Evolutionary conservation across 768 basidiomycete genomes (phyloP).

Genomic region (Russula griseocarnosa): DNA sequence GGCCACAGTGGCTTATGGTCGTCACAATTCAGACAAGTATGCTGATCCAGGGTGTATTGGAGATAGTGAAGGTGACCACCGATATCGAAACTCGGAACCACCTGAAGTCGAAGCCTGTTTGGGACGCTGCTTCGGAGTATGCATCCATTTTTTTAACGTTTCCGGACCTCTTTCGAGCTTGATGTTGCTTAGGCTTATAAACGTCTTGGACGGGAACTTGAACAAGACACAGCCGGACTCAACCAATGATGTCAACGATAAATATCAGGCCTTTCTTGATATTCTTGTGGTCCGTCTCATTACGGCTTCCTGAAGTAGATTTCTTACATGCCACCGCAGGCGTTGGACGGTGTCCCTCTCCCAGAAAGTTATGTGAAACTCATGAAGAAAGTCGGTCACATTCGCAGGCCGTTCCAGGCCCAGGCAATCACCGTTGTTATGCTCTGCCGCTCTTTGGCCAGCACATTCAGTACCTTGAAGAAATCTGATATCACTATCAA

Average conservation of each 20-base stretch:
- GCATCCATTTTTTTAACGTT: background rate
- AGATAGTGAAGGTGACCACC: background rate
- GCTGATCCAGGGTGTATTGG: slow-evolving; percentile 19
- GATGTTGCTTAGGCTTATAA: slow-evolving; percentile 6
- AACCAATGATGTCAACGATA: background rate
- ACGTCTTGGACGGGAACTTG: background rate
- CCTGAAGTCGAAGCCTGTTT: slow-evolving; percentile 19
- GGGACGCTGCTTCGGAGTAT: slow-evolving; percentile 11
- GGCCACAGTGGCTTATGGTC: slow-evolving; percentile 12
- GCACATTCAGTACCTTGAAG: slow-evolving; percentile 1
- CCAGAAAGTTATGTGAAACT: slow-evolving; percentile 12
- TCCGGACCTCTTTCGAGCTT: background rate
- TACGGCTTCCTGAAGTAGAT: background rate
- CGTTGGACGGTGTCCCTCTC: background rate
- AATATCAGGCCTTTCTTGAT: slow-evolving; percentile 11
- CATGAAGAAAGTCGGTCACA: slow-evolving; percentile 21
- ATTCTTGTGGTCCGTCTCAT: slow-evolving; percentile 7
- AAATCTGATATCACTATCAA: background rate
- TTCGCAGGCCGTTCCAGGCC: slow-evolving; percentile 22
- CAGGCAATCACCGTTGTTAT: slow-evolving; percentile 21
- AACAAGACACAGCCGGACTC: background rate
- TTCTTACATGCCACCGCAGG: slow-evolving; percentile 7
- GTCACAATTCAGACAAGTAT: slow-evolving; percentile 21
- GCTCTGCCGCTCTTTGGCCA: slow-evolving; percentile 23
- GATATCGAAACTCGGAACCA: background rate